A percentile compares a stretch with the other conserved stretches of the same genome.
Evolutionary conservation across 2,329 filamentous ascomycete genomes (phyloP).

Genomic region (Torrubiellomyces zombiae): DNA sequence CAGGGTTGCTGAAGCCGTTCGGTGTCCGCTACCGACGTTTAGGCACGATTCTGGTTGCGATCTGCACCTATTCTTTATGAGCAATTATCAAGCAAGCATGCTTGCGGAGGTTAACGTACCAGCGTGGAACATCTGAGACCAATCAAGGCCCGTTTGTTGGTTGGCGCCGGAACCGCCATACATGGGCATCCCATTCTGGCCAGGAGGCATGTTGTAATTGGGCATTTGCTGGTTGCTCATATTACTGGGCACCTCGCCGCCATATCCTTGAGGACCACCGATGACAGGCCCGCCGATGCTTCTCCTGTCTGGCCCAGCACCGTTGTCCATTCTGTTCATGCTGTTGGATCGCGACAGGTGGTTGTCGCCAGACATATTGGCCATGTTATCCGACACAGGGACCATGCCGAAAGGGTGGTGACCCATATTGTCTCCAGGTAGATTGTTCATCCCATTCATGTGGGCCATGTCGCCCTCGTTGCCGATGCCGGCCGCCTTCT

Average conservation of each 20-base stretch:
- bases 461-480: constrained; percentile 40
- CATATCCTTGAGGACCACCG: constrained; percentile 37
- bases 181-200: constrained; percentile 48
- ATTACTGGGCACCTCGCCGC: constrained; percentile 37
- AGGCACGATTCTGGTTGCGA: constrained; percentile 51
- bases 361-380: constrained; percentile 40
- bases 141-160: constrained; percentile 51
- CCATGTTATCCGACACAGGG: constrained; percentile 38
- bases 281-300: constrained; percentile 36
- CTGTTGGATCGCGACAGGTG: constrained; percentile 46
- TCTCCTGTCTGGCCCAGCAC: constrained; percentile 38
- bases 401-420: constrained; percentile 41
- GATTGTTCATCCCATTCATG: constrained; percentile 43
- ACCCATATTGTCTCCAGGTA: constrained; percentile 39
- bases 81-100: too few relatives aligned
- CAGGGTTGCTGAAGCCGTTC: too few relatives aligned
- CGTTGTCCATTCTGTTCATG: constrained; percentile 40
- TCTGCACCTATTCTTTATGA: constrained; percentile 54
- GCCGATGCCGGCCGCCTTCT: constrained; percentile 36
- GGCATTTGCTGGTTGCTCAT: constrained; percentile 51
- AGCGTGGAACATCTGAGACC: constrained; percentile 64
- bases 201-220: constrained; percentile 45
- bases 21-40: too few relatives aligned
- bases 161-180: constrained; percentile 42
- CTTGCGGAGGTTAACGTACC: too few relatives aligned